A percentile compares a stretch with the other conserved stretches of the same genome.
phyloP scores from a whole-genome alignment of 164 flowering plant species.

The Buxus sempervirens region DNA sequence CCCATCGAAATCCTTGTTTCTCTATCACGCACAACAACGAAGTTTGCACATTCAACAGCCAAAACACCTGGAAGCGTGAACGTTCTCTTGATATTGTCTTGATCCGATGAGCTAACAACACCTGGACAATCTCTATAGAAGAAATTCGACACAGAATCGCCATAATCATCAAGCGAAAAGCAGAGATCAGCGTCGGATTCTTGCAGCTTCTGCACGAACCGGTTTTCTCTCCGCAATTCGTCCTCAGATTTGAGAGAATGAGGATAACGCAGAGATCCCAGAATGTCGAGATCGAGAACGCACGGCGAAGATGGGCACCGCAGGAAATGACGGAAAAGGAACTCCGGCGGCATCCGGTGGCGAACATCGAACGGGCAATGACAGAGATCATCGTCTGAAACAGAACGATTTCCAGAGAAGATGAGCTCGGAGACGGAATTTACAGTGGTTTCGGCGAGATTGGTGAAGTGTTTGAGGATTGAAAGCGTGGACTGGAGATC shows the following conservation, averaged over 20 bases:
- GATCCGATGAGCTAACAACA: slow-evolving; percentile 41
- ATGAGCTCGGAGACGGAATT: slow-evolving; percentile 28
- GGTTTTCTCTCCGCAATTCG: slow-evolving; percentile 17
- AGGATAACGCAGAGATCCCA: slow-evolving; percentile 38
- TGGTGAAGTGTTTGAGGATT: slow-evolving; percentile 34
- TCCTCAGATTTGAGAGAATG: slow-evolving; percentile 35
- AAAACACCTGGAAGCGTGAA: slow-evolving; percentile 61
- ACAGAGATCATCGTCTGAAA: slow-evolving; percentile 15
- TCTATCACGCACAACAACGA: slow-evolving; percentile 12
- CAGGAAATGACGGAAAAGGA: slow-evolving; percentile 70
- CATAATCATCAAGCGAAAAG: slow-evolving; percentile 49
- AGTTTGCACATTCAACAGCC: slow-evolving; percentile 50
- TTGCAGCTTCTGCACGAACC: slow-evolving; percentile 12
- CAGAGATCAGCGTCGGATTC: slow-evolving; percentile 35
- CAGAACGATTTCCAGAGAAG: slow-evolving; percentile 11
- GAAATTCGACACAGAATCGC: slow-evolving; percentile 40
- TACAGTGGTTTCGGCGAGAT: slow-evolving; percentile 35
- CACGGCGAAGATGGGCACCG: slow-evolving; percentile 47
- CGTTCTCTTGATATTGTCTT: slow-evolving; percentile 21
- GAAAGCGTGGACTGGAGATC: slow-evolving; percentile 33
- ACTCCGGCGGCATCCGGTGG: slow-evolving; percentile 61
- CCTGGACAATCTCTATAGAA: slow-evolving; percentile 75
- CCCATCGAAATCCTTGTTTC: slow-evolving; percentile 7
- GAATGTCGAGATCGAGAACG: slow-evolving; percentile 17
- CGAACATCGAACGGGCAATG: slow-evolving; percentile 61